A percentile compares a stretch with the other conserved stretches of the same genome.
Evolutionary conservation across 2,329 filamentous ascomycete genomes (phyloP).

Genomic region (Talaromyces sp.): DNA sequence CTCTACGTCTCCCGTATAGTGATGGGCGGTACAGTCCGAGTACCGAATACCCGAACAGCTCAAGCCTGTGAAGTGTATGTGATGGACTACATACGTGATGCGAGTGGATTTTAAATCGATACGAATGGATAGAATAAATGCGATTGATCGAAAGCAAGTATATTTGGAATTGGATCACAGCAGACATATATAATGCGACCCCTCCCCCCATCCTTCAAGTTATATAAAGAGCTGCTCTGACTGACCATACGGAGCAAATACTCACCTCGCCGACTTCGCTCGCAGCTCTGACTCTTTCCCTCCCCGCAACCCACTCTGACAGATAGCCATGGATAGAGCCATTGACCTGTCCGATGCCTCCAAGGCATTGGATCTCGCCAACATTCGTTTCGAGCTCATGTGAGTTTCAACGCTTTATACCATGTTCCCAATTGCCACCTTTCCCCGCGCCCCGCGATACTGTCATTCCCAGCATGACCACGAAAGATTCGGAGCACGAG

Average conservation of each 20-base stretch:
- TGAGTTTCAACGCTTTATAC: conserved; percentile 49
- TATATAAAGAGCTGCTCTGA: not conserved
- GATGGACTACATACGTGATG: not conserved
- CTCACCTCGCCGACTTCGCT: conserved; percentile 3
- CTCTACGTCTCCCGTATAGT: not conserved
- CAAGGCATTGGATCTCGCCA: conserved; percentile 83
- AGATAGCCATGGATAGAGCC: conserved; percentile 73
- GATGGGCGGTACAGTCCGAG: conserved; percentile 13
- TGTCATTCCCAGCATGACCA: not conserved
- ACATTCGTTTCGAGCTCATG: conserved; percentile 95
- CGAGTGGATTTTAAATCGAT: not conserved
- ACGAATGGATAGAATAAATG: no score
- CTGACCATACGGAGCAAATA: no score
- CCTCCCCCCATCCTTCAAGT: not conserved
- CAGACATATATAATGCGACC: no score
- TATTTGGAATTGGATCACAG: no score
- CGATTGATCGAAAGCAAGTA: no score
- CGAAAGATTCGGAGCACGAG: not conserved
- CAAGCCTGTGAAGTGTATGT: not conserved
- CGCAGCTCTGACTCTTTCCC: conserved; percentile 11
- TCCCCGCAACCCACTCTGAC: conserved; percentile 15
- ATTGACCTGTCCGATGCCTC: conserved; percentile 85
- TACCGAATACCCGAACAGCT: conserved; percentile 10
- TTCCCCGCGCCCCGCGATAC: conserved; percentile 13
- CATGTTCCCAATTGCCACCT: not conserved